Base-by-base conservation (phyloP, 2,329 filamentous ascomycete species). In the Arthrobotrys conoides region DNA sequence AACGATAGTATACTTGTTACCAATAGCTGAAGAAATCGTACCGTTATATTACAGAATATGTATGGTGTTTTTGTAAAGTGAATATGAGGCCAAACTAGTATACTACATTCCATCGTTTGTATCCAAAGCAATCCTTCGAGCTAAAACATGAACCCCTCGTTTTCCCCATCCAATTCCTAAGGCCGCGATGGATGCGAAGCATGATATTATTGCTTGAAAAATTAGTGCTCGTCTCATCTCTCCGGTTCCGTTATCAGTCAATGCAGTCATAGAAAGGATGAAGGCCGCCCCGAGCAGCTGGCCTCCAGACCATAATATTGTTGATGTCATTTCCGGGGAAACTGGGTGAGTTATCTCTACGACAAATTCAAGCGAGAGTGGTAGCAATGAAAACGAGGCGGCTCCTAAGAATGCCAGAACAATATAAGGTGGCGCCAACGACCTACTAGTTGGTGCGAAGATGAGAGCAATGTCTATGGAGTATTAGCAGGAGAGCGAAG, bases 301-400 rank as follows among this genome's bases (percentile, higher is more conserved):
- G 0, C 96, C 95, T 5, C 91, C 91, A 0, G 89, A 89, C 96
- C 96, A 98, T 82, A 91, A 92, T 22, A 96, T 87, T 30, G 92
- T 93, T 79, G 90, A 92, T 0, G 92, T 93, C 53, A 97, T 89
- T 85, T 97, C 95, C 0, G 96, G 94, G 48, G 90, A 91, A 27
- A 96, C 90, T 0, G 96, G 96, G 82, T 96, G 93, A 4, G 92
- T 94, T 76, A 97, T 88, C 84, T 98, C 93, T 65, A 93, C 92
- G 16, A 97, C 86, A 81, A 92, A 94, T 85, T 99, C 96, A 63
- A 98, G 88, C 5, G 90, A 92, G 44, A 97, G 89, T 2, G 96
- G 96, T 0, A 98, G 88, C 2, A 98, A 86, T 20, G 88, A 88
- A 85, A 98, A 98, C 9, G 88, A 90, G 0, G 93, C 86, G 0